These are phyloP conservation scores for Thermothelomyces thermophilus DNA, from an alignment of 2,329 filamentous ascomycete genomes.

Conservation along the genomic window DNA sequence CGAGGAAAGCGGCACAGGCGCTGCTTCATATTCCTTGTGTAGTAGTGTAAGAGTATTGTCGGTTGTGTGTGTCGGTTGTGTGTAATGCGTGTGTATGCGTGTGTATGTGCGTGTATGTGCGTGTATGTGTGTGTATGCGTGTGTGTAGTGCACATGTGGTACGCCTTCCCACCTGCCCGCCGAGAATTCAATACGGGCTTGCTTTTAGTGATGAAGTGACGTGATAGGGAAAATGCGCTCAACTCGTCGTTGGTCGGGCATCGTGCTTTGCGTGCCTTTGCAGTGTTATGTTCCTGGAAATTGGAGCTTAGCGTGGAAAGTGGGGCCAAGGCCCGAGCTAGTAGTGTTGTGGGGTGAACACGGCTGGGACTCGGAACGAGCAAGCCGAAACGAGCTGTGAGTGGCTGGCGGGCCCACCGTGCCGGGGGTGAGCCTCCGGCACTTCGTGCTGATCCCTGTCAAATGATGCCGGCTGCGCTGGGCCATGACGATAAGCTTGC, in stretches of 20 bases:
- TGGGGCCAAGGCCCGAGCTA: not conserved
- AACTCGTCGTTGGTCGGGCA: not conserved
- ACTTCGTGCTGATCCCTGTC: conserved; percentile 13
- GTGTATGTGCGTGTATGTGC: too few species aligned
- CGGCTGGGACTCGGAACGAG: not conserved
- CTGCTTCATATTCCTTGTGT: not conserved
- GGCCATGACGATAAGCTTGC: conserved; percentile 17
- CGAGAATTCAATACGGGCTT: too few species aligned
- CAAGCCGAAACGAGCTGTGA: not conserved
- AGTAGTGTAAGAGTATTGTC: not conserved
- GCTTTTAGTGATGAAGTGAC: too few species aligned
- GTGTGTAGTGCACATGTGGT: too few species aligned
- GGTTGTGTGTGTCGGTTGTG: too few species aligned
- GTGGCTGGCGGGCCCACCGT: not conserved
- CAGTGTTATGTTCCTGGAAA: conserved; percentile 4
- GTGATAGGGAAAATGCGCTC: not conserved
- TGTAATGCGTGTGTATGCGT: too few species aligned
- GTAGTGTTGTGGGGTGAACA: not conserved
- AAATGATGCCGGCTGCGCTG: conserved; percentile 21
- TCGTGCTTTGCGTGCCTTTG: not conserved
- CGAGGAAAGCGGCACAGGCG: conserved; percentile 1
- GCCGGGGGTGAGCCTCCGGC: not conserved
- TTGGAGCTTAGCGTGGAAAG: not conserved
- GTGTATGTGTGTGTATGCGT: too few species aligned
- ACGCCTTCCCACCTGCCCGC: too few species aligned